Base-by-base conservation (phyloP, 1,284 basidiomycete species). In the Phellinidium pouzarii region DNA sequence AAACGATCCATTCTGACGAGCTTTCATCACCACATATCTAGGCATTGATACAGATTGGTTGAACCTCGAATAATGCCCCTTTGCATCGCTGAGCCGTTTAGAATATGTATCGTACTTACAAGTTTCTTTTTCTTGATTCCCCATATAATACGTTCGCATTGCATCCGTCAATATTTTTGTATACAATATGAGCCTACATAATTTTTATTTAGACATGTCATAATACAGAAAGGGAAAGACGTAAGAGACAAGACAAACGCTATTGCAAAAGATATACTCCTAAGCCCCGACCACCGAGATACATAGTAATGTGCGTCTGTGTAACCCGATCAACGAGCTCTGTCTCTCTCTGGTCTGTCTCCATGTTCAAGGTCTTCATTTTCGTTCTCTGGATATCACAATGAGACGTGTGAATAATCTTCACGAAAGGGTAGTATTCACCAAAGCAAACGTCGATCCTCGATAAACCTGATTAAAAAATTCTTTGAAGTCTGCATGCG, bases 401-500 rank as follows among this genome's bases (percentile, higher is more conserved):
- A 45, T 27, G 23, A n/a, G n/a, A n/a, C n/a, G n/a, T n/a, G n/a
- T n/a, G n/a, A n/a, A n/a, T n/a, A n/a, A n/a, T n/a, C n/a, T n/a
- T n/a, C n/a, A n/a, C n/a, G n/a, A n/a, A n/a, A n/a, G n/a, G n/a
- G n/a, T n/a, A n/a, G n/a, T n/a, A 67, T 75, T 57, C 54, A 82
- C 80, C 56, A 82, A 59, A 20, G 80, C 78, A 63, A 78, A 82
- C 11, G 65, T 62, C 9, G 77, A 75, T 2, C 80, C 81, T 22
- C 77, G 69, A 54, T 79, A 77, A 26, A 79, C 70, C 59, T 67
- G 73, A 1, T 70, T 71, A 49, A 72, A 80, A 11, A 80, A 60
- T 3, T 82, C 79, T 55, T 78, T 80, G 64, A 82, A 87, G 41
- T 84, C 82, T 0, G 73, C 61, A 59, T 87, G 77, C 0, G 72